A percentile compares a stretch with the other conserved stretches of the same genome.
These are phyloP conservation scores for Papiliotrema terrestris DNA, from an alignment of 1,284 basidiomycete species.

Conservation along the genomic window DNA sequence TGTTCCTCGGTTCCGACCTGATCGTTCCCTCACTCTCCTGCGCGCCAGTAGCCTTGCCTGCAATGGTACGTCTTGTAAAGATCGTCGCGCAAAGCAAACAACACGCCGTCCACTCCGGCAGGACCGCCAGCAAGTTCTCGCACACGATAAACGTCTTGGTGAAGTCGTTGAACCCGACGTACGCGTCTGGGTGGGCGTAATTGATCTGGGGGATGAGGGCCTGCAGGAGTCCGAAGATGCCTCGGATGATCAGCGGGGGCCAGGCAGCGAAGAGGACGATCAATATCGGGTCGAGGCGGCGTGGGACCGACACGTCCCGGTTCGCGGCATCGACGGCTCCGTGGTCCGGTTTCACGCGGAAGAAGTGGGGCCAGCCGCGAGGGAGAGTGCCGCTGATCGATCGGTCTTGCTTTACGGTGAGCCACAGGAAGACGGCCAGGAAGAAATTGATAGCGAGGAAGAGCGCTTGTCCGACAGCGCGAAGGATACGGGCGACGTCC, in stretches of 20 bases:
- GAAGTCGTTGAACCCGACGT: constrained; percentile 4
- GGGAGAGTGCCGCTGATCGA: constrained; percentile 13
- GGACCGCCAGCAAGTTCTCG: constrained; percentile 15
- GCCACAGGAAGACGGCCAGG: constrained; percentile 14
- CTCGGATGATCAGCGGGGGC: constrained; percentile 20
- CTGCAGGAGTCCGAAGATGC: constrained; percentile 32
- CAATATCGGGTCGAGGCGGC: constrained; percentile 7
- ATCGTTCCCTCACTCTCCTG: too few species aligned
- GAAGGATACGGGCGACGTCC: constrained; percentile 13
- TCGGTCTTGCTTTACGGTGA: constrained; percentile 14
- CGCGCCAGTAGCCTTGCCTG: too few species aligned
- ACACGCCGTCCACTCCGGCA: constrained; percentile 19
- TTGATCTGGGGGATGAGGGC: constrained; percentile 18
- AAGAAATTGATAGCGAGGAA: constrained; percentile 29
- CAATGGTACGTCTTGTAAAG: too few species aligned
- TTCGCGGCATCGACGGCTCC: constrained; percentile 9
- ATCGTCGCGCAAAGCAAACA: constrained; percentile 15
- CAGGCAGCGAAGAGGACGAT: constrained; percentile 15
- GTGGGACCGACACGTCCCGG: neutral
- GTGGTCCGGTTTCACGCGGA: constrained; percentile 10
- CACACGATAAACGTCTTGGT: constrained; percentile 9
- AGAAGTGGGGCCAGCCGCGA: constrained; percentile 10
- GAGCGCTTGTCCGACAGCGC: constrained; percentile 27
- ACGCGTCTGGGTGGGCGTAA: constrained; percentile 14
- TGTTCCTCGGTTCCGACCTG: too few species aligned